phyloP scores from a whole-genome alignment of 129 eudicot species.

The Chrysanthemum lavandulifolium region DNA sequence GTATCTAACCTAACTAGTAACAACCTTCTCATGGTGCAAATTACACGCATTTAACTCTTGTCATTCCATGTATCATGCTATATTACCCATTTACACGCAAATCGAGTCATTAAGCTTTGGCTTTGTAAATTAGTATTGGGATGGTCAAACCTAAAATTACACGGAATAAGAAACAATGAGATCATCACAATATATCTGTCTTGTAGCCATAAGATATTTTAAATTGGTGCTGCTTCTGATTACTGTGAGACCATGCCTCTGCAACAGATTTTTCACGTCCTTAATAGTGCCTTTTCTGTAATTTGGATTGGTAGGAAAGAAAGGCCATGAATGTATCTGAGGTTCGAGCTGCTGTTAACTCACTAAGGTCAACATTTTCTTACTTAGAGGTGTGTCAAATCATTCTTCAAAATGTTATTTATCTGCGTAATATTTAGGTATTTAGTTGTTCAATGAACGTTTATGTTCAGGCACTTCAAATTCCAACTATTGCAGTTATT shows the following conservation, averaged over 20 bases:
- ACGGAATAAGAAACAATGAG: background rate
- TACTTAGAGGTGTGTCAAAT: constrained; percentile 68
- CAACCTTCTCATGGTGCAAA: background rate
- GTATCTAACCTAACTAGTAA: background rate
- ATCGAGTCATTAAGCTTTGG: background rate
- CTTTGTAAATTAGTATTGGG: constrained; percentile 5
- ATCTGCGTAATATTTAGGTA: constrained; percentile 4
- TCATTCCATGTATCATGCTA: too few species aligned
- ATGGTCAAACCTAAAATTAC: constrained; percentile 15
- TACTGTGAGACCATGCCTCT: constrained; percentile 16
- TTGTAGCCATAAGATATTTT: background rate
- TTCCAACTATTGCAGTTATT: constrained; percentile 94
- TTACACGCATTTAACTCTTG: background rate
- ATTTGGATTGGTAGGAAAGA: constrained; percentile 66
- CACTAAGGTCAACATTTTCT: constrained; percentile 77
- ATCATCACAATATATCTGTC: background rate
- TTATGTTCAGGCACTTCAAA: constrained; percentile 58
- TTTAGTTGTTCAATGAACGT: constrained; percentile 3
- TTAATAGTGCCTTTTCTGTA: constrained; percentile 13
- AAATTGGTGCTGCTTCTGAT: constrained; percentile 2
- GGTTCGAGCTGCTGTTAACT: constrained; percentile 69
- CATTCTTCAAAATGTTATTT: constrained; percentile 4
- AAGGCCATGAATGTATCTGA: constrained; percentile 68
- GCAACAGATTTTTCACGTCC: background rate
- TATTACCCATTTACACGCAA: too few species aligned